Base-by-base conservation (phyloP, 2,329 filamentous ascomycete genomes). In the Ceratocystis colombiana region DNA sequence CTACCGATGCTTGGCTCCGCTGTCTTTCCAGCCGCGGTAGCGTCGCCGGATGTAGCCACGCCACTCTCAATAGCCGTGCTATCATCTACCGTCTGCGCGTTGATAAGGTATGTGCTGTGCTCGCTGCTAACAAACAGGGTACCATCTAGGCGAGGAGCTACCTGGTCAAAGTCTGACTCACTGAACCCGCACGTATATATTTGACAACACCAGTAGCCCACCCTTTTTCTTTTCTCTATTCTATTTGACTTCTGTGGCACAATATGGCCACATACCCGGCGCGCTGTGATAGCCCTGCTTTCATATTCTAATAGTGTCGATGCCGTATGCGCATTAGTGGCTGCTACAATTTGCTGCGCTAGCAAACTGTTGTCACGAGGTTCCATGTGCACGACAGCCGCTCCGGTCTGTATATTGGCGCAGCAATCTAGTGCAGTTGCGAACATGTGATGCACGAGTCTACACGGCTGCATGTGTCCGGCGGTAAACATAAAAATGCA, bases 21-120 rank as follows among this genome's bases (percentile, higher is more conserved):
- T 77, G 2, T 76, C 69, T 61, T 81, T 77, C 80, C 80, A 83
- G 0, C 80, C 80, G 0, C 68, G 71, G 65, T 81, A 82, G 61
- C 75, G 75, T 4, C 74, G 71, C 68, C 79, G 77, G 76, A 82
- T 82, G 65, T 79, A 80, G 0, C 73, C 73, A 25, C 73, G 0
- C 77, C 77, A 0, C 72, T 68, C 2, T 75, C 73, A n/a, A 84
- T 78, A 3, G 79, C 69, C 3, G 72, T 73, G 4, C 74, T 72
- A 69, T 83, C 81, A 62, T 81, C 77, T 4, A 73, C 74, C 33
- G 75, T 70, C 5, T 73, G 66, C 6, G 50, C 69, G 10, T 77
- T 68, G 17, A 71, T 48, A 59, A 71, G 70, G 70, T 75, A 80
- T 0, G 69, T 69, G 1, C 68, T 69, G 17, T 67, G 66, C 12